Percentiles rank a stretch among this genome's conserved stretches.
Conservation (phyloP, 2,329 filamentous ascomycete species). For the Monilinia fructigena region DNA sequence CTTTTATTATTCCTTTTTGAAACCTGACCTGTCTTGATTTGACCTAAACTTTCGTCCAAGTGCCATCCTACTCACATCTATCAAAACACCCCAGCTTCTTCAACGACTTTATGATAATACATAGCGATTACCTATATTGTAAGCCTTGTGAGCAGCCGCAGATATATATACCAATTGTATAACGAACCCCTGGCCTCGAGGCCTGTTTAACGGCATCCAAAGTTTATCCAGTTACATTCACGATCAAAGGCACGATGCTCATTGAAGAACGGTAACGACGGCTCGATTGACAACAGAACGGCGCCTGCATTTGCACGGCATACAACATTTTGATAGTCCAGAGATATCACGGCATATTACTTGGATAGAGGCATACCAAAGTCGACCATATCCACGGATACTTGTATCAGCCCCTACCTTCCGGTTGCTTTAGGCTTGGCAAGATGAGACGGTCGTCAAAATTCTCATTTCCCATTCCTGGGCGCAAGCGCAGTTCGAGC, state of each 20-base stretch:
- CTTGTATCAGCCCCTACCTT: neutral
- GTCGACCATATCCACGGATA: slow-evolving; percentile 8
- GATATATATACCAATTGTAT: slow-evolving; percentile 1
- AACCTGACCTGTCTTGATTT: neutral
- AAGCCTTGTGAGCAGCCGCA: slow-evolving; percentile 1
- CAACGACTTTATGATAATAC: slow-evolving; percentile 14
- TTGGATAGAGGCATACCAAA: slow-evolving; percentile 1
- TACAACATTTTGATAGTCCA: neutral
- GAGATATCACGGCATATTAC: neutral
- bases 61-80: neutral
- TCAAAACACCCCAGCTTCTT: neutral
- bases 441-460: slow-evolving; percentile 41
- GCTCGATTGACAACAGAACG: slow-evolving; percentile 14
- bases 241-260: slow-evolving; percentile 22
- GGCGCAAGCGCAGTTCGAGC: slow-evolving; percentile 33
- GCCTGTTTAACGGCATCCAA: slow-evolving; percentile 4
- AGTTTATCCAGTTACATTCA: neutral
- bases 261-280: slow-evolving; percentile 16
- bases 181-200: neutral
- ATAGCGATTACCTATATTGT: neutral
- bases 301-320: slow-evolving; percentile 18
- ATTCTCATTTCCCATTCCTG: slow-evolving; percentile 41
- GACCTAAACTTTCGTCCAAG: neutral
- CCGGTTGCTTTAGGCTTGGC: slow-evolving; percentile 4
- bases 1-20: neutral